These are phyloP conservation scores for Russula sp. DNA, from an alignment of 768 basidiomycete genomes.

Conservation along the genomic window DNA sequence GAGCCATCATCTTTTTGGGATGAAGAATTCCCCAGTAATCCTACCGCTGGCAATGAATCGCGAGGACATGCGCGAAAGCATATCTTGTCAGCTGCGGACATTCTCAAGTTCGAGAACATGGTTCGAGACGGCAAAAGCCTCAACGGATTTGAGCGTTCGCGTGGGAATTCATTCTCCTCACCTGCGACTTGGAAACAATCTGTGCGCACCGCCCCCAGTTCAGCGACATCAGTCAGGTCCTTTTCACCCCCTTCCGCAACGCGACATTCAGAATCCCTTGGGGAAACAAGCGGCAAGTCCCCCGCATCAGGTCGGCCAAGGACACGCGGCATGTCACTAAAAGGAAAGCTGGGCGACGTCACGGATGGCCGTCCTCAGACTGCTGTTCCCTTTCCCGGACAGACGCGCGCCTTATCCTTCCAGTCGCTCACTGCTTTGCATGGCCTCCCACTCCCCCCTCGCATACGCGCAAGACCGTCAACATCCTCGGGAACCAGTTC, in stretches of 20 bases:
- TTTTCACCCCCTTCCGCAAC: slow-evolving; percentile 4
- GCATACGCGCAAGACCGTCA: slow-evolving; percentile 29
- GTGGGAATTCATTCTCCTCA: slow-evolving; percentile 16
- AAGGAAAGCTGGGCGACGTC: not conserved
- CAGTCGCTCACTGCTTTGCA: slow-evolving; percentile 31
- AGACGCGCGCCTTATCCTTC: slow-evolving; percentile 19
- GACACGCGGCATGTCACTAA: slow-evolving; percentile 7
- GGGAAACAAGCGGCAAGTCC: not conserved
- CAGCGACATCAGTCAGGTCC: not conserved
- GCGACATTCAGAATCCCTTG: slow-evolving; percentile 6
- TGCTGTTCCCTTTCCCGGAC: not conserved
- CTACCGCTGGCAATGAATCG: slow-evolving; percentile 32
- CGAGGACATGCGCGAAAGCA: slow-evolving; percentile 55
- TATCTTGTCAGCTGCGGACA: slow-evolving; percentile 62
- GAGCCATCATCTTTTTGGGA: slow-evolving; percentile 43
- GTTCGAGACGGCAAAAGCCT: slow-evolving; percentile 31
- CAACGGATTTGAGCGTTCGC: slow-evolving; percentile 14
- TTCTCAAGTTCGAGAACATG: slow-evolving; percentile 54
- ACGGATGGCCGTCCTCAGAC: slow-evolving; percentile 7
- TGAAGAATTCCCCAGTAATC: slow-evolving; percentile 36
- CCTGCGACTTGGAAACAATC: slow-evolving; percentile 7
- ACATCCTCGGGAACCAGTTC: slow-evolving; percentile 13
- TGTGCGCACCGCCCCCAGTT: not conserved
- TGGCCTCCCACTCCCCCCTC: slow-evolving; percentile 51
- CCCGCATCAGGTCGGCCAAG: not conserved